phyloP scores from a whole-genome alignment of 2,329 filamentous ascomycete species.

The Arachnomyces sp. region DNA sequence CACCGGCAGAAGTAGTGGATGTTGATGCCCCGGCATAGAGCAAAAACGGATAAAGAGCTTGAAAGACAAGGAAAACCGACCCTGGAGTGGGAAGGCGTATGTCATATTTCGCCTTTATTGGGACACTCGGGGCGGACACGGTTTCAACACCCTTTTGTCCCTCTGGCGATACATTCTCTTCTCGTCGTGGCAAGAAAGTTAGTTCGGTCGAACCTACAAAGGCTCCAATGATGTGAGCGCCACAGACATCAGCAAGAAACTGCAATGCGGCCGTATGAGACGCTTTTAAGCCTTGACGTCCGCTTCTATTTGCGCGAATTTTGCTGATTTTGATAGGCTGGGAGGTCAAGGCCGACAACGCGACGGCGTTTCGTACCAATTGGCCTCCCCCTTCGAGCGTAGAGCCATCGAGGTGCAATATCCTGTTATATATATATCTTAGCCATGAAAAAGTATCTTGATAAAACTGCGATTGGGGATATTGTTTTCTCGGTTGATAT shows the following conservation, averaged over 20 bases:
- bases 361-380: conserved; percentile 49
- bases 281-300: conserved; percentile 47
- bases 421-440: not conserved
- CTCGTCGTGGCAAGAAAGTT: conserved; percentile 23
- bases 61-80: conserved; percentile 48
- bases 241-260: conserved; percentile 44
- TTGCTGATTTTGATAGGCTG: conserved; percentile 43
- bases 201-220: conserved; percentile 29
- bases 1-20: too few relatives aligned
- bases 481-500: too few relatives aligned
- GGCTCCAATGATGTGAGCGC: conserved; percentile 32
- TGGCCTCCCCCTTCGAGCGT: conserved; percentile 57
- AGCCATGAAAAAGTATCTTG: too few relatives aligned
- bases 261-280: conserved; percentile 50
- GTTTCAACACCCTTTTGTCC: not conserved
- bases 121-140: not conserved
- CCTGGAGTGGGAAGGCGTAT: conserved; percentile 44
- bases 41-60: conserved; percentile 52
- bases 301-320: conserved; percentile 44
- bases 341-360: conserved; percentile 45
- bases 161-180: not conserved
- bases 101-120: conserved; percentile 26
- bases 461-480: too few relatives aligned
- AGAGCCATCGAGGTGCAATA: conserved; percentile 43
- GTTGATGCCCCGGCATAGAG: conserved; percentile 33